Evolutionary conservation across 2,329 filamentous ascomycete genomes (phyloP).

Genomic region (Cladosporium colombiae): DNA sequence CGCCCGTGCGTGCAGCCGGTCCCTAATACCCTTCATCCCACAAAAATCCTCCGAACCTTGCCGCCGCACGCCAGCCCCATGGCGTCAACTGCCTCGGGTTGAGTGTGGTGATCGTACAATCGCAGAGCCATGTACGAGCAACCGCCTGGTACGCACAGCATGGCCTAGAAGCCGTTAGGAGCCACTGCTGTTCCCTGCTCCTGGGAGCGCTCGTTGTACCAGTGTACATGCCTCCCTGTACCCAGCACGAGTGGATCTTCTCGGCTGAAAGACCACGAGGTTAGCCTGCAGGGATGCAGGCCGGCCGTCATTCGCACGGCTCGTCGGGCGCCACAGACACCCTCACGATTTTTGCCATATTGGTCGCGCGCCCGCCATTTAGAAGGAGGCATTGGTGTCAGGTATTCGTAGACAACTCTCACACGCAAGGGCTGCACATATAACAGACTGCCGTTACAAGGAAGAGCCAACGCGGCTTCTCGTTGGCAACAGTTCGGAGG

Average conservation of each 20-base stretch:
- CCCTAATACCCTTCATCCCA: conserved; percentile 13
- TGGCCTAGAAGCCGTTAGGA: conserved; percentile 1
- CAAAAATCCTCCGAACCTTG: conserved; percentile 15
- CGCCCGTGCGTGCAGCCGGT: conserved; percentile 10
- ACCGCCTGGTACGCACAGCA: neutral
- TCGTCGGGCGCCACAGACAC: conserved; percentile 17
- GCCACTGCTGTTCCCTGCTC: neutral
- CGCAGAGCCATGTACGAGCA: neutral
- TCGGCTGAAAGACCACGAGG: conserved; percentile 18
- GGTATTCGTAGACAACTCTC: neutral
- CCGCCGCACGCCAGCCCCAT: conserved; percentile 1
- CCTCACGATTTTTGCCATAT: conserved; percentile 18
- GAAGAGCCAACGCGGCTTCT: neutral
- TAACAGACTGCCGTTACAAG: neutral
- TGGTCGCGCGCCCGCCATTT: conserved; percentile 7
- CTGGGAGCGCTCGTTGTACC: neutral
- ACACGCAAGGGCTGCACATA: neutral
- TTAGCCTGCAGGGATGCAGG: conserved; percentile 17
- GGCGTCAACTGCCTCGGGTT: conserved; percentile 17
- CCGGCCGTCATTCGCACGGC: conserved; percentile 15
- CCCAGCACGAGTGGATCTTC: neutral
- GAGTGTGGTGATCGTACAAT: conserved; percentile 2
- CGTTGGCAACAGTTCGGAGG: neutral
- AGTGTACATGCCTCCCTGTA: neutral
- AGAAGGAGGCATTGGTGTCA: neutral